Evolutionary conservation across 768 basidiomycete genomes (phyloP), one percentile per base, ranked within the genome.

Genomic region (Lyophyllum atratum): DNA sequence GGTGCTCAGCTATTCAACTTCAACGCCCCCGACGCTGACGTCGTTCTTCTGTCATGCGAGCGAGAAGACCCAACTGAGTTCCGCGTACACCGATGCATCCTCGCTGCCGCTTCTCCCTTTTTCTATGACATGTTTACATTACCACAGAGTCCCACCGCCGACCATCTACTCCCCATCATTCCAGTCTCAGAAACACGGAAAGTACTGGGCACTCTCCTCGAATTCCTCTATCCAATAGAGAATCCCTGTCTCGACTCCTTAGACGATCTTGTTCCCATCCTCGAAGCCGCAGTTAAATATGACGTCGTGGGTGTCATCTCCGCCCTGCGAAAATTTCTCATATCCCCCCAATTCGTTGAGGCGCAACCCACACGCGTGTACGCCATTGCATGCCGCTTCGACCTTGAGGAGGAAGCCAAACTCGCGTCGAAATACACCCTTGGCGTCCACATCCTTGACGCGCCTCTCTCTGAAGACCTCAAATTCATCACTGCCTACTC

Each of bases 71-170:
- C 70, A 15, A 72, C 78, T 49, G 78, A 83, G 61, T 89, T 90
- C 64, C 78, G 74, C 40, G 81, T 85, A 29, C 89, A 89, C 70
- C 76, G 77, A 58, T 81, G 79, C 67, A 79, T 91, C 58, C 80
- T 92, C 47, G 72, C 81, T 11, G 74, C 77, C 4, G 85, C 86
- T 1, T 90, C 89, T 5, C 78, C 84, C 2, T 86, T 90, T 71
- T 92, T 90, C 70, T 67, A 70, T 50, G 81, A 86, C 54, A 84
- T 90, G 85, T 86, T 91, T 64, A 68, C 81, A 21, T 72, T 90
- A 17, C 86, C 89, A 4, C 87, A 89, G 59, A 62, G 40, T 44
- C 70, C 55, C 33, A 56, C 12, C 7, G 45, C 25, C 48, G 57
- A n/a, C 42, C 59, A 65, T 17, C 58, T 60, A 15, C 66, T 70